Evolutionary conservation across 2,329 filamentous ascomycete genomes (phyloP).

Genomic region (Westerdykella aurantiaca): DNA sequence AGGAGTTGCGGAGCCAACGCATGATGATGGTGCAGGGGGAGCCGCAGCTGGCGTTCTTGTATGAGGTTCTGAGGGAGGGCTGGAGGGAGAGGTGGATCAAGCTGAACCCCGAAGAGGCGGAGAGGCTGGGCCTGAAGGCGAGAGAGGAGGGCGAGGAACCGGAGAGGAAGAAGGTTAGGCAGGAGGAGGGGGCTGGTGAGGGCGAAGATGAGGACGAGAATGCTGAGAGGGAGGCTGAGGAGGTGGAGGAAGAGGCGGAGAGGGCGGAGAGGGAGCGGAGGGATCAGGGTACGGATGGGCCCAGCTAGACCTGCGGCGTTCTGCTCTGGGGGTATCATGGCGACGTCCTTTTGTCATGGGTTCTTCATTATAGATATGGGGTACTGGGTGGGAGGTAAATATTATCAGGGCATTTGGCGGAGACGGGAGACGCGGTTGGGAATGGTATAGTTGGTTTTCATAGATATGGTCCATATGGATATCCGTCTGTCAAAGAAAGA

Average conservation of each 20-base stretch:
- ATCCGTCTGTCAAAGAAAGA: too few species aligned
- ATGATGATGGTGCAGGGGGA: slow-evolving; percentile 95
- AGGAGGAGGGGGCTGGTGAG: slow-evolving; percentile 5
- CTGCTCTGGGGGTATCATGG: too few species aligned
- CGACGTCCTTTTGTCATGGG: too few species aligned
- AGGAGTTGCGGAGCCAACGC: slow-evolving; percentile 75
- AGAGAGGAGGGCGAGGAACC: slow-evolving; percentile 3
- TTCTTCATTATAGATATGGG: too few species aligned
- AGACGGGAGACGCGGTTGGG: too few species aligned
- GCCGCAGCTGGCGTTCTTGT: slow-evolving; percentile 78
- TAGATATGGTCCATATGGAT: too few species aligned
- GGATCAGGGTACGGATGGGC: neutral
- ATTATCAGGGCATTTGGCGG: too few species aligned
- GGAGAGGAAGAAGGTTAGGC: neutral
- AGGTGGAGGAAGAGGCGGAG: slow-evolving; percentile 22
- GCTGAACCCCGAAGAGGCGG: slow-evolving; percentile 25
- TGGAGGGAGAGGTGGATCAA: slow-evolving; percentile 54
- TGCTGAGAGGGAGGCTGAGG: slow-evolving; percentile 31
- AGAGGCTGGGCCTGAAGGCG: slow-evolving; percentile 23
- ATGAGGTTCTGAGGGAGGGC: slow-evolving; percentile 71
- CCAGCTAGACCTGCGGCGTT: too few species aligned
- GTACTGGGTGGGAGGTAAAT: too few species aligned
- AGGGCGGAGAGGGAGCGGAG: slow-evolving; percentile 26
- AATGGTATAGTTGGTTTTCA: too few species aligned
- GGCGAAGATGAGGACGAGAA: slow-evolving; percentile 10